Evolutionary conservation across 495 filamentous ascomycete species (phyloP), one percentile per base, ranked within the genome.

Genomic region (Penicillium dipodomyicola): DNA sequence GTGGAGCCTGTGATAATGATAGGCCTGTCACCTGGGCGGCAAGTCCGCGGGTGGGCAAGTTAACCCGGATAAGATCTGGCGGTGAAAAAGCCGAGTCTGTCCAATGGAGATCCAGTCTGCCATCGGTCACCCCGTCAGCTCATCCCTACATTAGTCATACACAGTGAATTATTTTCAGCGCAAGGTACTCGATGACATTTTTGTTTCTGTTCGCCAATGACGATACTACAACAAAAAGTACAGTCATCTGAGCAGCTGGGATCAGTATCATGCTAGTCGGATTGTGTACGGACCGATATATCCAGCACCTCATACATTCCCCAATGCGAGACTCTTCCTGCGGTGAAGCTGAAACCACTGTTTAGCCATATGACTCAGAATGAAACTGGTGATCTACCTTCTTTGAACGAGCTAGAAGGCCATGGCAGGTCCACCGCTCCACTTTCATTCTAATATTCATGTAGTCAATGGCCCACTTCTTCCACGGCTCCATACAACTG

Each of bases 81-180:
- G 65, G 65, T 67, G 65, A 63, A 61, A 63, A 52, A 29, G 35
- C 52, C 42, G 52, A 48, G 17, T 48, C 33, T 41, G 48, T 60
- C 65, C 65, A 67, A 67, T 67, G 22, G 60, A 56, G 56, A 62
- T 51, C 52, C 43, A 56, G 48, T 29, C 45, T 27, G 39, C 33
- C 56, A 37, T 56, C 56, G 55, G 59, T 39, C 52, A 46, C 32
- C 23, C 52, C 42, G 52, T 54, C 11, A 11, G 30, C 11, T 33
- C 30, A 33, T 5, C 29, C 2, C 20, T 45, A 25, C 15, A 37
- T 47, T 46, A 54, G 35, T 52, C 20, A 52, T 52, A 29, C 1
- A 29, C 37, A 33, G 42, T n/a, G 7, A 41, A 25, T 41, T 15
- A 4, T 7, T 42, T 52, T 27, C 15, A 27, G 43, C 37, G 42